These are phyloP conservation scores for Serendipita sp. DNA, from an alignment of 768 basidiomycete genomes.

Conservation along the genomic window DNA sequence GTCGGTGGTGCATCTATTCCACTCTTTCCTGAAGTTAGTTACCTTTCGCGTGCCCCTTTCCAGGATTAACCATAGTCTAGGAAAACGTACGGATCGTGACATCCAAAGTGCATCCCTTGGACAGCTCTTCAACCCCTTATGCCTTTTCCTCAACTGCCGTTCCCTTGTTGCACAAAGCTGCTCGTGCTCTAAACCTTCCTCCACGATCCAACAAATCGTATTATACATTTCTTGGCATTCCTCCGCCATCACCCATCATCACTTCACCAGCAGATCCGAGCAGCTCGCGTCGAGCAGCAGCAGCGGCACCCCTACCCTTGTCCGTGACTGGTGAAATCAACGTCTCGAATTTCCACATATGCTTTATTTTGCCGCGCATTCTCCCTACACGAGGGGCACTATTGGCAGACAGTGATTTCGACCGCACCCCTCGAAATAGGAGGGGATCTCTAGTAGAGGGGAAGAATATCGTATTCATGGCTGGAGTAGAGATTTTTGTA, in stretches of 20 bases:
- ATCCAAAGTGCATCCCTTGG: constrained; percentile 61
- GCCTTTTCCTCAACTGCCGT: constrained; percentile 47
- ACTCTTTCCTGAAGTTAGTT: constrained; percentile 1
- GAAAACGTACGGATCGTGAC: constrained; percentile 60
- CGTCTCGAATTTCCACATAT: constrained; percentile 2
- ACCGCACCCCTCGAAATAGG: not conserved
- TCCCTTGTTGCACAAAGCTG: constrained; percentile 52
- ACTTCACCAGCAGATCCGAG: not conserved
- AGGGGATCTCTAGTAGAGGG: constrained; percentile 38
- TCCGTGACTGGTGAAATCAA: not conserved
- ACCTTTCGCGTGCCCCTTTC: not conserved
- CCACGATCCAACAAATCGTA: constrained; percentile 44
- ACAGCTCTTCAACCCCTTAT: constrained; percentile 54
- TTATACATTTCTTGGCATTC: constrained; percentile 33
- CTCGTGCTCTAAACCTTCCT: constrained; percentile 49
- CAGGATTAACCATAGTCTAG: constrained; percentile 19
- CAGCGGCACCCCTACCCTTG: not conserved
- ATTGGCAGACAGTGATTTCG: constrained; percentile 8
- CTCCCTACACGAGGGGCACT: not conserved
- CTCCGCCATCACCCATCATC: constrained; percentile 19
- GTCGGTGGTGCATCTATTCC: not conserved
- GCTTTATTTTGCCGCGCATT: not conserved
- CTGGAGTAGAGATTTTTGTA: constrained; percentile 58
- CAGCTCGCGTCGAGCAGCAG: constrained; percentile 2
- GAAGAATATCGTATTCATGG: constrained; percentile 57